Conservation (phyloP, 148 eudicot species). For the Cornus suecica region DNA sequence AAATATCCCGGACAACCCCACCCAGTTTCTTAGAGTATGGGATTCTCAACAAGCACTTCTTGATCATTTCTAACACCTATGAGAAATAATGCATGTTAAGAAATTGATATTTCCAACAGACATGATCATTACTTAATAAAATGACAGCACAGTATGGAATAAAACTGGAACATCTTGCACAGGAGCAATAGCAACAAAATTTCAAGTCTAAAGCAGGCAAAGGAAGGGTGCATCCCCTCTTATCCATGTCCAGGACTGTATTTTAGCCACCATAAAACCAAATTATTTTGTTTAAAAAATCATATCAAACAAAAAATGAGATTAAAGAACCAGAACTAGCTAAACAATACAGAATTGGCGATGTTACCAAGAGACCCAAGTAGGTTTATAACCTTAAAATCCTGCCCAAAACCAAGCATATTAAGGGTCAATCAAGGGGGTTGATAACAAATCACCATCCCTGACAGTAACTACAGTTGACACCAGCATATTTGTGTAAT, state of each 20-base stretch:
- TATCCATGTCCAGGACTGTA: not conserved
- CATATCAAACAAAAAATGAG: not conserved
- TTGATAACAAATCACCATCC: not conserved
- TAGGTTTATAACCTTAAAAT: not conserved
- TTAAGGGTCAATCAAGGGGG: not conserved
- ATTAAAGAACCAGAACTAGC: not conserved
- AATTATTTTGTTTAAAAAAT: constrained; percentile 3
- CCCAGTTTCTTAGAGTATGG: constrained; percentile 54
- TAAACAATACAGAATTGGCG: not conserved
- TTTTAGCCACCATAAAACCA: not conserved
- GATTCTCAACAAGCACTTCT: constrained; percentile 46
- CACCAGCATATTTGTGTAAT: not conserved
- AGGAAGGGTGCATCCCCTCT: not conserved
- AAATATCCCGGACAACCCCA: constrained; percentile 50
- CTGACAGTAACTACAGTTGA: not conserved
- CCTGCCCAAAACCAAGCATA: not conserved
- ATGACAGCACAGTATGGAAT: not conserved
- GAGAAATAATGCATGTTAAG: constrained; percentile 11
- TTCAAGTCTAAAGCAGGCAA: not conserved
- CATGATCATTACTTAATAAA: not conserved
- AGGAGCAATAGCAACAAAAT: not conserved
- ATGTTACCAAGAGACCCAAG: not conserved
- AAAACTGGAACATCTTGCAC: not conserved
- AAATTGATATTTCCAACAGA: not conserved
- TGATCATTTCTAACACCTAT: constrained; percentile 74